Evolutionary conservation across 1,284 basidiomycete genomes (phyloP), one percentile per base, ranked within the genome.

Genomic region (Sutorius eximius): DNA sequence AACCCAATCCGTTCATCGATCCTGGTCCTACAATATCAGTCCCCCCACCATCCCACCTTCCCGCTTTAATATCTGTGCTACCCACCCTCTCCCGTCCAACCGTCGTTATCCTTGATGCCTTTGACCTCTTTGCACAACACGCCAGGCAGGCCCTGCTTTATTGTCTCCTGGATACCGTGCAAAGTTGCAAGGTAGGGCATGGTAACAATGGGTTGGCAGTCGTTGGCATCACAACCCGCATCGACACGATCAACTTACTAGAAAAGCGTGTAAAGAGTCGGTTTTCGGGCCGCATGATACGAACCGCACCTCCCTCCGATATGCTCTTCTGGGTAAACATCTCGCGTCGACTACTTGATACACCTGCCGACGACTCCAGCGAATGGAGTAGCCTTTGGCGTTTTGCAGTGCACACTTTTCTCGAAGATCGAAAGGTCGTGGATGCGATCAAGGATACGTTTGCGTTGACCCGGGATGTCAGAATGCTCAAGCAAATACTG

Each of bases 261-360:
- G 95, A 98, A 71, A 98, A 98, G 70, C 82, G 95, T 45, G 95
- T 98, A 49, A 96, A 97, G 73, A 96, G 93, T 60, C 84, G 95
- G 7, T 98, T 97, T 73, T 96, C 94, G 5, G 93, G 93, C 36
- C 81, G 95, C 47, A 90, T 94, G 64, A 79, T 95, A 59, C 82
- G 91, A 49, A 86, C 91, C 8, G 78, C 83, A 0, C 82, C 86
- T 20, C 83, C 87, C 0, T 65, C 76, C 7, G 73, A 73, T 12
- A 58, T 84, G 5, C 66, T 76, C 7, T 71, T 74, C 27, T 93
- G 89, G 85, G 68, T 80, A 7, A 65, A 62, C 12, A 61, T 86
- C 5, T 69, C 81, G 5, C 73, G 73, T 54, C 66, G 64, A 9
- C 71, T 80, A 2, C 70, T 93, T 34, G 71, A 54, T 50, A 66